A percentile compares a stretch with the other conserved stretches of the same genome.
These are phyloP conservation scores for Eudorina sp. DNA, from an alignment of 139 green algal species.

Conservation along the genomic window DNA sequence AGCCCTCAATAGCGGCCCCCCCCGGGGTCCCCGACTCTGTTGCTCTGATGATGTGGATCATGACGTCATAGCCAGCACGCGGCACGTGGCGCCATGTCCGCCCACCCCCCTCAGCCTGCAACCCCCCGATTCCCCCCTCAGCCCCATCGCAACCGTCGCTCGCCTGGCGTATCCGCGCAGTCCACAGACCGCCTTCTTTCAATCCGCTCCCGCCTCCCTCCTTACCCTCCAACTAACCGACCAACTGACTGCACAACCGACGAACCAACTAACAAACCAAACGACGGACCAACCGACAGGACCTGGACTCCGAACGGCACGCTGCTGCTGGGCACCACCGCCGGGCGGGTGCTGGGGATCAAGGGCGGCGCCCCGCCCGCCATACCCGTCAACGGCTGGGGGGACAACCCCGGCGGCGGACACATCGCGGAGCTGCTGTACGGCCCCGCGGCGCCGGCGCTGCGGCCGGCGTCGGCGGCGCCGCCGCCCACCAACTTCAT, in stretches of 20 bases:
- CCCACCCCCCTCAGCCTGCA: background rate
- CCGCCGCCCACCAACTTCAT: background rate
- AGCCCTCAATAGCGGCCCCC: too few relatives aligned
- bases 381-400: slow-evolving; percentile 10
- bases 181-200: background rate
- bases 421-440: slow-evolving; percentile 33
- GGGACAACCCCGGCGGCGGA: background rate
- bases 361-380: slow-evolving; percentile 20
- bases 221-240: background rate
- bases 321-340: slow-evolving; percentile 36
- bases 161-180: too few relatives aligned
- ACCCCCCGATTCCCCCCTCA: background rate
- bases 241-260: background rate
- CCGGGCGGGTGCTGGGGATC: slow-evolving; percentile 28
- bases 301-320: slow-evolving; percentile 30
- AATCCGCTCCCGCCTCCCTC: background rate
- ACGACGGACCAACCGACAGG: background rate
- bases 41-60: too few relatives aligned
- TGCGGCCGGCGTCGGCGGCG: background rate
- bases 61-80: too few relatives aligned
- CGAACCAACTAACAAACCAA: background rate
- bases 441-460: background rate
- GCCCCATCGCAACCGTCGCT: background rate
- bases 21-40: too few relatives aligned
- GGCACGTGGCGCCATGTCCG: too few relatives aligned